Base-by-base conservation (phyloP, 2,329 filamentous ascomycete genomes). In the Amauroascus verrucosus region DNA sequence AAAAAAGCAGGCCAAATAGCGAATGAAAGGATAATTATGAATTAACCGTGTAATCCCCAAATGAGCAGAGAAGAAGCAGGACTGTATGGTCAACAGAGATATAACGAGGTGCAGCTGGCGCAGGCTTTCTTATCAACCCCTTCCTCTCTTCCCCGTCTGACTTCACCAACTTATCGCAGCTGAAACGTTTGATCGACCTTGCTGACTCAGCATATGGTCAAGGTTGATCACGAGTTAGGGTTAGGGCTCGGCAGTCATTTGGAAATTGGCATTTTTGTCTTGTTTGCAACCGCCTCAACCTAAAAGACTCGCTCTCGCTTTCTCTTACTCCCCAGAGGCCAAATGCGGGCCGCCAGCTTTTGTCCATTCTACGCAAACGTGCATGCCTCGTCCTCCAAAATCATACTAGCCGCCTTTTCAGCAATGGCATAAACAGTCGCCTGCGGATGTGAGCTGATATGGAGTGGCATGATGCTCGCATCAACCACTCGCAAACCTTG, bases 401-500 rank as follows among this genome's bases (percentile, higher is more conserved):
- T 47, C 48, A 51, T 54, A 48, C 44, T 44, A 22, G 50, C 66
- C 38, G 50, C 67, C 45, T 70, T 65, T 51, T 70, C 67, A 2
- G 64, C 61, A 14, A 70, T 55, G 4, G 66, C 67, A 59, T 70
- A 71, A 6, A 69, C 47, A 2, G 65, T 60, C 0, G 61, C 63
- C 38, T 68, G 64, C 1, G 64, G 57, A 51, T 69, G 64, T 6
- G 60, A 64, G 24, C 61, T 62, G 13, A 69, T 54, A 3, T 61
- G 58, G 9, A 66, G 53, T 6, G 67, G 67, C 26, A 70, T 54
- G 3, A 70, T 59, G 2, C 65, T 67, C 7, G 67, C 65, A 57
- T 71, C 68, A 8, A 69, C 65, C 3, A 69, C 61, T 2, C 66
- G 54, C 1, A 70, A 60, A 4, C 41, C 45, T 16, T 55, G 26